phyloP scores from a whole-genome alignment of 169 alveolate genomes.

The Plasmodium sp. region DNA sequence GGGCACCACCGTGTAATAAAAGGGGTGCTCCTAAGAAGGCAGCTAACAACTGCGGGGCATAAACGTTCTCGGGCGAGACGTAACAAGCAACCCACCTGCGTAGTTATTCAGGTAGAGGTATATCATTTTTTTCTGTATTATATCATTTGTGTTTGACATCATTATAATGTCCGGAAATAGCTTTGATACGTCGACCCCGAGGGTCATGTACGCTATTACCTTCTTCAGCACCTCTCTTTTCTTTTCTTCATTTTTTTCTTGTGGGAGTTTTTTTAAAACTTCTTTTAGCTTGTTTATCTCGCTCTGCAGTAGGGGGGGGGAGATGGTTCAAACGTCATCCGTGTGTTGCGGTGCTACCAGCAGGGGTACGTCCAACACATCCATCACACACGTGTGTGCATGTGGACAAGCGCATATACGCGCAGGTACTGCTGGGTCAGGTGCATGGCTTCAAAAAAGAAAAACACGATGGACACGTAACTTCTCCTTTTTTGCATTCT shows the following conservation, averaged over 20 bases:
- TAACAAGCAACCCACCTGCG: constrained; percentile 77
- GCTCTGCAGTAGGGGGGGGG: constrained; percentile 22
- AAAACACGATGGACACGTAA: background rate
- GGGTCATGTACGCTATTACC: constrained; percentile 90
- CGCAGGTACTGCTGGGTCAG: background rate
- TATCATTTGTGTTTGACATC: constrained; percentile 96
- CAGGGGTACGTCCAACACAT: background rate
- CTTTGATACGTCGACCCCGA: constrained; percentile 97
- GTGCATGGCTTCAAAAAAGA: background rate
- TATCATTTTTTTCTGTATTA: constrained; percentile 99
- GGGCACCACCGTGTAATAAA: background rate
- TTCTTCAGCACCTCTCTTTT: constrained; percentile 89
- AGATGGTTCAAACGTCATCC: background rate
- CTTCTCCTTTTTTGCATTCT: constrained; percentile 41
- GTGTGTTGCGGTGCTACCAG: background rate
- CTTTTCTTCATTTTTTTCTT: constrained; percentile 75
- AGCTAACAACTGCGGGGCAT: background rate
- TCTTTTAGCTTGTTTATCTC: constrained; percentile 73
- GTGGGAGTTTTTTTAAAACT: constrained; percentile 68
- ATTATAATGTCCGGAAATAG: constrained; percentile 97
- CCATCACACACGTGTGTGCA: background rate
- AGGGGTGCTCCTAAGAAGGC: background rate
- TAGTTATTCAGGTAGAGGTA: constrained; percentile 96
- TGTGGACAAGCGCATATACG: background rate
- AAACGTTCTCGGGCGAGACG: background rate